These are phyloP conservation scores for Gremmenia infestans DNA, from an alignment of 2,329 filamentous ascomycete species.

Conservation along the genomic window DNA sequence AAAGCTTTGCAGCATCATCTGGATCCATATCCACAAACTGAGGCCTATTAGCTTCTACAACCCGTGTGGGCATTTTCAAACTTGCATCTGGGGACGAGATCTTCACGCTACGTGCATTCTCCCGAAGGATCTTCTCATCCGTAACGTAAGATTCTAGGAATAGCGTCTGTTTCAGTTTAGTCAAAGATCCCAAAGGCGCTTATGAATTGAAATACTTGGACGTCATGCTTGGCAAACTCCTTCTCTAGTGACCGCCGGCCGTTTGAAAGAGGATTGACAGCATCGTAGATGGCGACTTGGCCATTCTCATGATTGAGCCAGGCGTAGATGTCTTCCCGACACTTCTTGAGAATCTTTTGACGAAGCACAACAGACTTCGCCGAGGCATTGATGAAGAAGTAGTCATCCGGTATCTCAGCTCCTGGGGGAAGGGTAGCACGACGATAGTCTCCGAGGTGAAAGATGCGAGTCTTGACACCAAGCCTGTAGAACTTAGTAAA, in stretches of 20 bases:
- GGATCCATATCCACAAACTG: slow-evolving; percentile 88
- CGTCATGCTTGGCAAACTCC: slow-evolving; percentile 96
- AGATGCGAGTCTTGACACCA: slow-evolving; percentile 95
- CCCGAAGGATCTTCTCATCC: slow-evolving; percentile 86
- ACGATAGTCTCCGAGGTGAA: slow-evolving; percentile 94
- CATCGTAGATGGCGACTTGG: slow-evolving; percentile 97
- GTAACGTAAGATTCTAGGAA: slow-evolving; percentile 97
- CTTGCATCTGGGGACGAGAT: slow-evolving; percentile 91
- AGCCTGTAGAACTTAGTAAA: slow-evolving; percentile 50
- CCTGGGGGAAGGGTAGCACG: slow-evolving; percentile 82
- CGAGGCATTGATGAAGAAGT: slow-evolving; percentile 94
- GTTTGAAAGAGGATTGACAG: slow-evolving; percentile 84
- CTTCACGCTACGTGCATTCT: slow-evolving; percentile 96
- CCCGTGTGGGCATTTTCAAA: neutral
- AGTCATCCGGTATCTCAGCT: slow-evolving; percentile 86
- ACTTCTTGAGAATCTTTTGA: slow-evolving; percentile 97
- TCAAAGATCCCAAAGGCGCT: neutral
- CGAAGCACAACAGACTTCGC: slow-evolving; percentile 87
- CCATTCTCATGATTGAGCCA: slow-evolving; percentile 97
- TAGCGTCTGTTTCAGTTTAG: slow-evolving; percentile 58
- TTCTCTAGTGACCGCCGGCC: slow-evolving; percentile 83
- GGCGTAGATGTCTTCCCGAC: slow-evolving; percentile 91
- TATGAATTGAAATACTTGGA: slow-evolving; percentile 55
- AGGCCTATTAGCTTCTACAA: slow-evolving; percentile 10
- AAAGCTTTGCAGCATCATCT: slow-evolving; percentile 87